Conservation (phyloP, 208 protist species). For the Acanthamoeba lenticulata region DNA sequence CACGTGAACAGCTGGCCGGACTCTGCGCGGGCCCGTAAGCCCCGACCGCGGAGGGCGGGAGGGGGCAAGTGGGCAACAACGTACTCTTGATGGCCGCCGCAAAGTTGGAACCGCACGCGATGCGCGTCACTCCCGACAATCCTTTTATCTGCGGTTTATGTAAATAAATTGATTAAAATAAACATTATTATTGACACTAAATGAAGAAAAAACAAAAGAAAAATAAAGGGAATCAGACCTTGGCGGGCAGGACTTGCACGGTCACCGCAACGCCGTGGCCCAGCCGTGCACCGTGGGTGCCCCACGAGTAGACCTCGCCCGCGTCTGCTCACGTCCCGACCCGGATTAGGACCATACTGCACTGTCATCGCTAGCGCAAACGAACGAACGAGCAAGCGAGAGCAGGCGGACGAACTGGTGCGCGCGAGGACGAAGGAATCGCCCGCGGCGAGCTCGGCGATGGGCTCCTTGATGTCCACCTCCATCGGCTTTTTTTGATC, state of each 20-base stretch:
- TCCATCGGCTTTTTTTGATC: background rate
- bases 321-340: background rate
- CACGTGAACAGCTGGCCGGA: background rate
- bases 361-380: background rate
- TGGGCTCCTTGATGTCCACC: background rate
- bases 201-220: background rate
- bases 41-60: too few relatives aligned
- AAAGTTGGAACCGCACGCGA: background rate
- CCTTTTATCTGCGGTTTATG: background rate
- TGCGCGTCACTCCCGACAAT: background rate
- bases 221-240: background rate
- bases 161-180: background rate
- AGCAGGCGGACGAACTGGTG: background rate
- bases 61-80: background rate
- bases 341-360: background rate
- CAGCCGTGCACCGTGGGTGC: background rate
- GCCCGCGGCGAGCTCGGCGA: background rate
- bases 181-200: background rate
- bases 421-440: background rate
- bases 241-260: background rate
- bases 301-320: background rate
- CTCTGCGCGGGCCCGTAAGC: background rate
- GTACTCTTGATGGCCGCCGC: background rate
- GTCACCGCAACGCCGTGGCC: background rate
- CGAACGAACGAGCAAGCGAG: background rate